Evolutionary conservation across 257 asterid genomes (phyloP).

Genomic region (Orobanche coerulescens): DNA sequence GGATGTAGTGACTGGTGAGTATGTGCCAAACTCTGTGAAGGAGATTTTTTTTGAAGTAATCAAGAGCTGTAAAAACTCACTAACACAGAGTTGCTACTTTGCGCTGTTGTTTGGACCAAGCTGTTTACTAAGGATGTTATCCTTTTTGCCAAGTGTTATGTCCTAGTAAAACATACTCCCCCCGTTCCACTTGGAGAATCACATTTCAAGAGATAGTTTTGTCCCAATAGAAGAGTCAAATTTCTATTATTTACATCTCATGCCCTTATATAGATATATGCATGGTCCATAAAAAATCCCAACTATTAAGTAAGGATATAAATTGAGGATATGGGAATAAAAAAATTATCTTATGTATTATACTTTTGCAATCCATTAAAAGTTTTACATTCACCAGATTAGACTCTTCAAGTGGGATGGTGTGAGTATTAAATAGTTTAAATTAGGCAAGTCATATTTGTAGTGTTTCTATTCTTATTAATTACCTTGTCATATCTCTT

Average conservation of each 20-base stretch:
- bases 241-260: no score
- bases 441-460: neutral
- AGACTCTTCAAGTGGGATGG: no score
- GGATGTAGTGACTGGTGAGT: constrained; percentile 85
- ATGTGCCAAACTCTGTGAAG: neutral
- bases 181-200: no score
- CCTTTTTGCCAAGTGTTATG: neutral
- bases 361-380: no score
- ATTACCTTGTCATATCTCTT: neutral
- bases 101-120: neutral
- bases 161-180: neutral
- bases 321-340: no score
- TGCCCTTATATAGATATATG: no score
- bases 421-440: neutral
- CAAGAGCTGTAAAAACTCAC: neutral
- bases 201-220: no score
- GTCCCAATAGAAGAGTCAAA: no score
- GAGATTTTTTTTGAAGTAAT: neutral
- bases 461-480: neutral
- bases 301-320: no score
- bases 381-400: no score
- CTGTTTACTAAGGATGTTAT: neutral
- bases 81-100: constrained; percentile 19
- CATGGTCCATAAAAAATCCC: no score
- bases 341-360: no score